Base-by-base conservation (phyloP, 2,329 filamentous ascomycete genomes). In the Ophiocordyceps unilateralis region DNA sequence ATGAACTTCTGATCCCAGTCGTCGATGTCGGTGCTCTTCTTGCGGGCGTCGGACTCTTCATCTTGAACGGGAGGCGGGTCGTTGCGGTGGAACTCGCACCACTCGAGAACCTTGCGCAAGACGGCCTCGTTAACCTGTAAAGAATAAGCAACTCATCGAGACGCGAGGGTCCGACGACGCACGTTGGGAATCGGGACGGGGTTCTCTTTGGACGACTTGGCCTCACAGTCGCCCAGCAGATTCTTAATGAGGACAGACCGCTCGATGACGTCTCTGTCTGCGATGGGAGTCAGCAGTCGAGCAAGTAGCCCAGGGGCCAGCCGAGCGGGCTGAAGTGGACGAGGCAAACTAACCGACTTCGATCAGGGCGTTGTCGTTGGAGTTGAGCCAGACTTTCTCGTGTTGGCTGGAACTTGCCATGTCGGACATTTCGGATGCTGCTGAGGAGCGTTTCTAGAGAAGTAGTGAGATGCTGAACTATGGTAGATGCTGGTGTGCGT, bases 1-100 rank as follows among this genome's bases (percentile, higher is more conserved):
- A 98, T 96, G 65, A 96, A 98, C 68, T 98, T 98, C 65, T 96
- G 89, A 55, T 98, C 91, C 91, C 91, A 98, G 66, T 98, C 91
- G 46, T 96, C 91, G 51, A 98, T 98, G 55, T 98, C 91, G 40
- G 91, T 96, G 1, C 88, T 94, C 77, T 94, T 95, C 74, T 95
- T 95, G 54, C 91, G 85, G 41, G 81, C 87, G 55, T 96, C 89
- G 48, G 83, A 82, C 55, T 98, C 87, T 47, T 94, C 91, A 48
- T 96, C 89, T 55, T 78, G 76, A 43, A 80, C 71, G 48, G 78
- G 74, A n/a, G 78, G 72, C 34, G 91, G 86, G 57, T 98, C 91
- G 61, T 79, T 78, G 63, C 84, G 83, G 74, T 98, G 91, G 61
- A 95, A 86, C 50, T 84, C 78, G 69, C 91, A 96, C 91, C 91